These are phyloP conservation scores for Guadua angustifolia DNA, from an alignment of 176 grass and related monocot genomes.

Conservation along the genomic window DNA sequence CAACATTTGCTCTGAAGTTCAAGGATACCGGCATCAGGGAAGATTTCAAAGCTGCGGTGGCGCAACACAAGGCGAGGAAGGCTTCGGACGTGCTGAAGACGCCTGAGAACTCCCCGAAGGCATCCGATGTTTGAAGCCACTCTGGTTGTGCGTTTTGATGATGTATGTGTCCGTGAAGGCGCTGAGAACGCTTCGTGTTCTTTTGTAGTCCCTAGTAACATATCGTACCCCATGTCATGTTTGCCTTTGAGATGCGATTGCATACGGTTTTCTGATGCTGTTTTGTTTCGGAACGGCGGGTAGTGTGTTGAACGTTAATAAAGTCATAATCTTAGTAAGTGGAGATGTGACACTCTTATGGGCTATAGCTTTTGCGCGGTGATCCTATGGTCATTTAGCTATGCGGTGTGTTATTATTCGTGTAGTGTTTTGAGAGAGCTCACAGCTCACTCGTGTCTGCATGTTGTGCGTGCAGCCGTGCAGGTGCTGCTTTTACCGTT, in stretches of 20 bases:
- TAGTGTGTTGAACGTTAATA: conserved; percentile 33
- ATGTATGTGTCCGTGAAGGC: conserved; percentile 4
- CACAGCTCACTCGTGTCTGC: not conserved
- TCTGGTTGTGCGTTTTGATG: not conserved
- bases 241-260: conserved; percentile 31
- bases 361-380: not conserved
- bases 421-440: too few species aligned
- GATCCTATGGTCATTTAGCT: not conserved
- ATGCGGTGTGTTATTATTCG: not conserved
- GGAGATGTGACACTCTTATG: conserved; percentile 26
- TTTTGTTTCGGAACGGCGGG: conserved; percentile 44
- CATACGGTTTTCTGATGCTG: conserved; percentile 34
- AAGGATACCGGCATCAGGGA: conserved; percentile 69
- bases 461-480: not conserved
- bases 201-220: conserved; percentile 27
- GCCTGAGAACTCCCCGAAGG: conserved; percentile 51
- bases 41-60: conserved; percentile 66
- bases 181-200: conserved; percentile 32
- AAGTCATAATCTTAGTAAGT: conserved; percentile 43
- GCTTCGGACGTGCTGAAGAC: conserved; percentile 33
- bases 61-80: conserved; percentile 53
- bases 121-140: conserved; percentile 41
- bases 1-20: conserved; percentile 91
- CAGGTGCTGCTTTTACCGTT: not conserved
- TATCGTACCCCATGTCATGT: conserved; percentile 21